These are phyloP conservation scores for Phylloporus sp. DNA, from an alignment of 768 basidiomycete species.

Conservation along the genomic window DNA sequence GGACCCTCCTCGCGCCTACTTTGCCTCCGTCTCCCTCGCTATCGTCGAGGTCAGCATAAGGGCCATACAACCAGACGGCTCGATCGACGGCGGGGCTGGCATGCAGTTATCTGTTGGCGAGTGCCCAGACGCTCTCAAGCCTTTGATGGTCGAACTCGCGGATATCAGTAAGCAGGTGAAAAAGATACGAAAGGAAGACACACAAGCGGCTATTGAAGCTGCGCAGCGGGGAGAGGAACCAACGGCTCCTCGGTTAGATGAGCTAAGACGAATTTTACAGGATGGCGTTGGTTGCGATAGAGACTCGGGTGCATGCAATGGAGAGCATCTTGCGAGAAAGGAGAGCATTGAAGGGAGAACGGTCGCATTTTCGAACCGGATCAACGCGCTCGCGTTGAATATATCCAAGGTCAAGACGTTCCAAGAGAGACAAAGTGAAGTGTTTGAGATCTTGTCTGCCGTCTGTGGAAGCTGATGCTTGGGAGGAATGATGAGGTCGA, in stretches of 20 bases:
- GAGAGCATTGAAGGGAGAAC: constrained; percentile 61
- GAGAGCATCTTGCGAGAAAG: constrained; percentile 31
- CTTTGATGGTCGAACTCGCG: constrained; percentile 67
- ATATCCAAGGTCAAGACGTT: constrained; percentile 73
- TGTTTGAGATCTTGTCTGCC: constrained; percentile 53
- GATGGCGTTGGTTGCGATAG: constrained; percentile 49
- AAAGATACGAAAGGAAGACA: constrained; percentile 53
- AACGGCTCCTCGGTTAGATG: constrained; percentile 49
- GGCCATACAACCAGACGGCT: constrained; percentile 44
- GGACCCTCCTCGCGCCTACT: constrained; percentile 76
- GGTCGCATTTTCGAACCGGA: constrained; percentile 69
- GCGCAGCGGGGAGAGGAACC: constrained; percentile 32
- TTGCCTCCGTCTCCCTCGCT: constrained; percentile 69
- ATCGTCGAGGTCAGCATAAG: constrained; percentile 63
- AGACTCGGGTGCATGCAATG: not conserved
- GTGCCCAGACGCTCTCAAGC: constrained; percentile 59
- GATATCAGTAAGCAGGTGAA: constrained; percentile 50
- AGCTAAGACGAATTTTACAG: constrained; percentile 54
- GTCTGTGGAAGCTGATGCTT: constrained; percentile 17
- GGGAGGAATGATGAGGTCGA: not conserved
- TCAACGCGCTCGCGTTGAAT: constrained; percentile 68
- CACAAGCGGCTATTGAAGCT: constrained; percentile 44
- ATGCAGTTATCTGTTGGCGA: constrained; percentile 50
- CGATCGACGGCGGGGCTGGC: constrained; percentile 50
- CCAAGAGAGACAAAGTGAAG: constrained; percentile 62